Evolutionary conservation across 495 filamentous ascomycete genomes (phyloP).

Genomic region (Xylaria acuta): DNA sequence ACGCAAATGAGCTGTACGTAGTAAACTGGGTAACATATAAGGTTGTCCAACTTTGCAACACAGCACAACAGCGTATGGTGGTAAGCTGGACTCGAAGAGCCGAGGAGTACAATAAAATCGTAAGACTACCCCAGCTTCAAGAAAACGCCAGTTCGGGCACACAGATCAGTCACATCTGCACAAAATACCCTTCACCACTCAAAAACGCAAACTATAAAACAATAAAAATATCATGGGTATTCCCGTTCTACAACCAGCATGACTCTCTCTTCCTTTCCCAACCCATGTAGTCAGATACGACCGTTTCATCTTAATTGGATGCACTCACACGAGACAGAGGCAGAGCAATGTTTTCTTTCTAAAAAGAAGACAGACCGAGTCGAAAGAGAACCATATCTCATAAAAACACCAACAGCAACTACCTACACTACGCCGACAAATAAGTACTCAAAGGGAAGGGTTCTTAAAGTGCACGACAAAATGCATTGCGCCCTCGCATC

Average conservation of each 20-base stretch:
- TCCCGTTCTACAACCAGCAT: not conserved
- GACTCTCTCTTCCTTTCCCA: not conserved
- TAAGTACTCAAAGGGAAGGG: not conserved
- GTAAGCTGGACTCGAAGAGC: not conserved
- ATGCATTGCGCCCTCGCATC: not conserved
- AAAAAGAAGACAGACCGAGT: not conserved
- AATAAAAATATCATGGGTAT: not conserved
- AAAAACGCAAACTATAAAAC: not conserved
- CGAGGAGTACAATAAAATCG: not conserved
- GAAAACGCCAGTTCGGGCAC: not conserved
- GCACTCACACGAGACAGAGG: not conserved
- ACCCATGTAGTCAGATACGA: not conserved
- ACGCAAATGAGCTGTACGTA: too few relatives aligned
- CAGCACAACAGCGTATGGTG: too few relatives aligned
- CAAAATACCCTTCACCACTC: not conserved
- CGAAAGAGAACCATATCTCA: conserved; percentile 3
- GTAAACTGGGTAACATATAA: not conserved
- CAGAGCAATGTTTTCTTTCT: not conserved
- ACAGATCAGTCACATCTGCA: not conserved
- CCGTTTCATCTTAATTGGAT: not conserved
- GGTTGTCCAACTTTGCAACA: too few relatives aligned
- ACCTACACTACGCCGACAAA: not conserved
- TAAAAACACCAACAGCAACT: conserved; percentile 3
- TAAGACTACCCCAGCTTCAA: not conserved
- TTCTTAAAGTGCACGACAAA: not conserved